Base-by-base conservation (phyloP, 768 basidiomycete species). In the Phylloporus sp. region DNA sequence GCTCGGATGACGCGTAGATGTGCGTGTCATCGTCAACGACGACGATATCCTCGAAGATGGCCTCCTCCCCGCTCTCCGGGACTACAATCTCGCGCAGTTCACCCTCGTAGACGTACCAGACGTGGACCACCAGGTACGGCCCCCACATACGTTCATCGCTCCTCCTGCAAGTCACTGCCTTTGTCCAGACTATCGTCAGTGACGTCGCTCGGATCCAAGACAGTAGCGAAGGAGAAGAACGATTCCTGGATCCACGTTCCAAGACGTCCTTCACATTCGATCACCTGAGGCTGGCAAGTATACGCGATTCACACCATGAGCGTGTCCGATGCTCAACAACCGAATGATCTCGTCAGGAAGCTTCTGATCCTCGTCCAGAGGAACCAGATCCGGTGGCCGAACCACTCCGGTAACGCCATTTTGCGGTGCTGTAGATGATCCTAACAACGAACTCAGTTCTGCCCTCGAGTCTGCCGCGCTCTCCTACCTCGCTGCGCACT, bases 41-140 rank as follows among this genome's bases (percentile, higher is more conserved):
- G 93, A 98, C 63, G 82, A 83, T 15, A 71, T 77, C n/a, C 78
- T 97, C 36, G 84, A 92, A 59, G 72, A 76, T 9, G 84, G 86
- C 35, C 77, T 95, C 41, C 73, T 82, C 1, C 87, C 90, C 3
- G 86, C 88, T 2, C 66, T 98, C 46, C 72, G 78, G 41, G 77
- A 88, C 49, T 97, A 97, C 69, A 95, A 97, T 60, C 71, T 89
- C 45, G 79, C 81, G 29, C 95, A 99, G 62, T 87, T 93, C 64
- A 86, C 83, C 23, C 81, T 86, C 20, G 88, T 89, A 21, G 88
- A 92, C 51, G 83, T 93, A n/a, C 85, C 85, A 5, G 84, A 78
- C 14, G 70, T 77, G 27, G 71, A 78, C 26, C 83, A 95, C 68
- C 84, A 86, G 72, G 94, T 90, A 62, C n/a, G n/a, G 22, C 9